These are phyloP conservation scores for Datura wrightii DNA, from an alignment of 257 asterid genomes.

Conservation along the genomic window DNA sequence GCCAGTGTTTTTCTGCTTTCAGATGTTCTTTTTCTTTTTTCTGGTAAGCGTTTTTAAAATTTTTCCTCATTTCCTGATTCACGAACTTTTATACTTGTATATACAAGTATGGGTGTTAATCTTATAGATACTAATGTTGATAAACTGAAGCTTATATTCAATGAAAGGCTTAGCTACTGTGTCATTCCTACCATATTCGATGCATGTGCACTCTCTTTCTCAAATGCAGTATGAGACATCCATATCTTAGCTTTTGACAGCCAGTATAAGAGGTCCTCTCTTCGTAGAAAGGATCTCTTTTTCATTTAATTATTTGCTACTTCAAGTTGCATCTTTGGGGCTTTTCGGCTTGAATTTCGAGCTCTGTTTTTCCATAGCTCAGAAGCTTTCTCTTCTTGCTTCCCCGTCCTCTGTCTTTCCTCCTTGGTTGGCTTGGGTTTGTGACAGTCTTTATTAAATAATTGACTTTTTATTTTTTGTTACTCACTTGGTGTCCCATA, in stretches of 20 bases:
- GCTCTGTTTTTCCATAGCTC: background rate
- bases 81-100: background rate
- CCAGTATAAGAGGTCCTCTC: background rate
- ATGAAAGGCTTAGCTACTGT: background rate
- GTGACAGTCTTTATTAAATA: background rate
- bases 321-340: constrained; percentile 16
- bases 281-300: background rate
- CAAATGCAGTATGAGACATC: background rate
- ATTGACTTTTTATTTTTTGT: background rate
- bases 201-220: background rate
- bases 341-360: background rate
- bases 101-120: background rate
- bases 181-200: background rate
- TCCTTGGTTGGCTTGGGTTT: background rate
- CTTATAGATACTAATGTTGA: background rate
- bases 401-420: background rate
- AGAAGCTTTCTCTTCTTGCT: background rate
- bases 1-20: background rate
- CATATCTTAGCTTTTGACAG: background rate
- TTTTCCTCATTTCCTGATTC: background rate
- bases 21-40: background rate
- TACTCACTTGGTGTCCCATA: background rate
- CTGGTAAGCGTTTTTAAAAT: background rate
- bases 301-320: background rate
- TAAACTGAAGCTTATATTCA: background rate